These are phyloP conservation scores for Candida glaebosa DNA, from an alignment of 805 yeast genomes.

Conservation along the genomic window DNA sequence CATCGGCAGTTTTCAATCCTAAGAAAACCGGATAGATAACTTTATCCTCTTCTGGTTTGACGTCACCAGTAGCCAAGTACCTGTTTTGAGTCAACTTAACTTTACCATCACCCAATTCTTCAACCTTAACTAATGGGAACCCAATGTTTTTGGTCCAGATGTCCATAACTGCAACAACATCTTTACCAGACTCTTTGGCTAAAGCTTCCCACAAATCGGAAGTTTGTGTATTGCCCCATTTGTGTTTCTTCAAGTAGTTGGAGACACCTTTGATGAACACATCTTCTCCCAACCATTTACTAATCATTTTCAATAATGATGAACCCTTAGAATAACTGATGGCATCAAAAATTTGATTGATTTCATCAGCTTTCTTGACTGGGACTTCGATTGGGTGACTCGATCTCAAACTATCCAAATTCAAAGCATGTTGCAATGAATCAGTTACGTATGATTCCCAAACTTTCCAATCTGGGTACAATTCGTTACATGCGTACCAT, in stretches of 20 bases:
- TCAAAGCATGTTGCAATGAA: slow-evolving; percentile 69
- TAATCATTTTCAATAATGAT: slow-evolving; percentile 72
- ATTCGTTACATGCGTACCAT: slow-evolving; percentile 74
- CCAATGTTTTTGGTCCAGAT: slow-evolving; percentile 81
- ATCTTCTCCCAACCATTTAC: slow-evolving; percentile 77
- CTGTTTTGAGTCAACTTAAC: slow-evolving; percentile 67
- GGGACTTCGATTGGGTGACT: slow-evolving; percentile 88
- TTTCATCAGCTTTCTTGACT: slow-evolving; percentile 71
- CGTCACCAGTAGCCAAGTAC: slow-evolving; percentile 75
- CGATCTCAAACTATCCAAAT: slow-evolving; percentile 73
- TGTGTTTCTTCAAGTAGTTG: slow-evolving; percentile 68
- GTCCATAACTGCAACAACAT: slow-evolving; percentile 70
- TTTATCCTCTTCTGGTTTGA: slow-evolving; percentile 67
- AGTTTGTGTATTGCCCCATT: slow-evolving; percentile 75
- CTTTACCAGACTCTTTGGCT: slow-evolving; percentile 65
- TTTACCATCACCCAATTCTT: slow-evolving; percentile 47
- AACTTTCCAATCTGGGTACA: slow-evolving; percentile 83
- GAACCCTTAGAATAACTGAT: slow-evolving; percentile 83
- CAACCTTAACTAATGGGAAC: slow-evolving; percentile 67
- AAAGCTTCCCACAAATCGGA: slow-evolving; percentile 75
- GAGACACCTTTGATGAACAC: slow-evolving; percentile 77
- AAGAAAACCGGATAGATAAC: slow-evolving; percentile 68
- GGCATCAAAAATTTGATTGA: slow-evolving; percentile 81
- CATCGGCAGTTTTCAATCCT: slow-evolving; percentile 56
- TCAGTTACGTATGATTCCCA: slow-evolving; percentile 82